Percentiles rank a stretch among this genome's conserved stretches.
Conservation (phyloP, 2,329 filamentous ascomycete species). For the Ophiostoma sp. region DNA sequence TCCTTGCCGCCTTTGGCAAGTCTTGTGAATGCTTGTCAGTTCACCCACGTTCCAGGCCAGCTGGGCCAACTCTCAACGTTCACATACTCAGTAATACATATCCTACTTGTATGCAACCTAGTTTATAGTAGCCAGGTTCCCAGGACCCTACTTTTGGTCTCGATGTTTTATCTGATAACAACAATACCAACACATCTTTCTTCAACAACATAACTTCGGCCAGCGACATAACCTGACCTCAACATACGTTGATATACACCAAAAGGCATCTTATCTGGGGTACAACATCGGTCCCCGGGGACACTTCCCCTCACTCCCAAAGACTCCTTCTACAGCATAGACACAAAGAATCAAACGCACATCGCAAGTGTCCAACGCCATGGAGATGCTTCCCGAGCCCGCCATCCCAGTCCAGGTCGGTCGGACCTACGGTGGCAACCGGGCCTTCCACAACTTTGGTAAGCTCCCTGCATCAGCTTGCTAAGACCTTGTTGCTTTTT, state of each 20-base stretch:
- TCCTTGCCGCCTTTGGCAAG: not conserved
- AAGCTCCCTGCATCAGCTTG: constrained; percentile 4
- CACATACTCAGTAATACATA: not conserved
- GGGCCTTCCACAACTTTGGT: constrained; percentile 66
- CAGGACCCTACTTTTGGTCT: not conserved
- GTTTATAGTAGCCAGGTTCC: not conserved
- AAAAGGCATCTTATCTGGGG: not conserved
- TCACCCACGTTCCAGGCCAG: constrained; percentile 4
- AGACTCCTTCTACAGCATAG: not conserved
- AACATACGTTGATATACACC: not conserved
- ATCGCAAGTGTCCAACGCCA: constrained; percentile 3
- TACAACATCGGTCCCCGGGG: not conserved
- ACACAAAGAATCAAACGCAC: not conserved
- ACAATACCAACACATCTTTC: not conserved
- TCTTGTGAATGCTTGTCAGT: constrained; percentile 11
- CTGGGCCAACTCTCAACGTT: not conserved
- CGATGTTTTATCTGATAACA: not conserved
- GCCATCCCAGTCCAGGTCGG: constrained; percentile 24
- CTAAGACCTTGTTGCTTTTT: not conserved
- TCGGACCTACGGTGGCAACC: constrained; percentile 57
- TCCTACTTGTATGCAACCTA: not conserved
- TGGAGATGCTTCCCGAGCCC: constrained; percentile 41
- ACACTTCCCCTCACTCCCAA: not conserved
- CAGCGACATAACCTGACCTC: not conserved
- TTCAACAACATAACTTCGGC: not conserved